Conservation (phyloP, 495 filamentous ascomycete species). For the Sphaerosporella brunnea region DNA sequence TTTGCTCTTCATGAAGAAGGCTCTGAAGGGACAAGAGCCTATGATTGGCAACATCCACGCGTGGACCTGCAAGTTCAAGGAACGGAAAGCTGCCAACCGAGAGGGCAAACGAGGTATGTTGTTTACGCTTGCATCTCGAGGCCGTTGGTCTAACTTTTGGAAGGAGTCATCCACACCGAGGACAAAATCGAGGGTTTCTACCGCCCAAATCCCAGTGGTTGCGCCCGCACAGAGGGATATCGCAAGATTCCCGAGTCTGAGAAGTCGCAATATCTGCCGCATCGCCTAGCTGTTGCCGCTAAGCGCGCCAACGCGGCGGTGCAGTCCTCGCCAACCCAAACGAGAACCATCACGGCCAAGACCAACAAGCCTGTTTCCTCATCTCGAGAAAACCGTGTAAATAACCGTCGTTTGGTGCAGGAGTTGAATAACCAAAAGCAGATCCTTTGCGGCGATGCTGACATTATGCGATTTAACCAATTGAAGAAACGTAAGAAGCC, state of each 20-base stretch:
- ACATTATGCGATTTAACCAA: conserved; percentile 92
- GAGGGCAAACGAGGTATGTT: conserved; percentile 21
- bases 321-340: conserved; percentile 10
- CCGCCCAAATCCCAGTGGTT: conserved; percentile 65
- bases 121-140: conserved; percentile 8
- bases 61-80: conserved; percentile 84
- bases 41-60: conserved; percentile 47
- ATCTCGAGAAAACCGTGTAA: conserved; percentile 79
- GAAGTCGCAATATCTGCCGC: conserved; percentile 94
- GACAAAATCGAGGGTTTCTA: conserved; percentile 74
- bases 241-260: conserved; percentile 90
- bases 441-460: conserved; percentile 65
- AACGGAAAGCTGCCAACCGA: conserved; percentile 53
- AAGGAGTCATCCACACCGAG: conserved; percentile 35
- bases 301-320: conserved; percentile 56
- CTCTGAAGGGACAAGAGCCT: conserved; percentile 31
- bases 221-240: conserved; percentile 76
- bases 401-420: conserved; percentile 81
- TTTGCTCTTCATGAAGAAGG: conserved; percentile 38
- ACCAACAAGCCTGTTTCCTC: conserved; percentile 30
- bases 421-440: conserved; percentile 90
- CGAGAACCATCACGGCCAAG: conserved; percentile 10
- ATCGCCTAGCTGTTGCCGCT: conserved; percentile 80
- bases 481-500: conserved; percentile 99
- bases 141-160: neutral